Evolutionary conservation across 1,284 basidiomycete species (phyloP), one percentile per base, ranked within the genome.

Genomic region (Apiotrichum siamense): DNA sequence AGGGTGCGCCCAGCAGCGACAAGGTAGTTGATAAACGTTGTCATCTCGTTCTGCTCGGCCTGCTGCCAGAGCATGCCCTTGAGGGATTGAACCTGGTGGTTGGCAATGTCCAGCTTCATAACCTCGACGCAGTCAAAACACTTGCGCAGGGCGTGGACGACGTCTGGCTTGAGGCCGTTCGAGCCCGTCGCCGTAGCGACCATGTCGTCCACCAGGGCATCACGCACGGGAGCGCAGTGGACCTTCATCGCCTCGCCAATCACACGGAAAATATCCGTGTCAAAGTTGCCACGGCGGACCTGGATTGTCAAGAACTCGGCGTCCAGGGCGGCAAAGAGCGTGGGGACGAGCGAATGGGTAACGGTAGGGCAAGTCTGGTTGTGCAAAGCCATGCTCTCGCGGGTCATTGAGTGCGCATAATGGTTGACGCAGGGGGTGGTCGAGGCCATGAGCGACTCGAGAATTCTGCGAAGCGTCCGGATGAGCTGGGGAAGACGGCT

Each of bases 51-150:
- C 41, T 84, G 81, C 35, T 84, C 83, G 0, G 90, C 86, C 31
- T 85, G 84, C 55, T 85, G 82, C 61, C 89, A 80, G 54, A 96
- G 80, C 75, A 85, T 88, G 17, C 88, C 87, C 49, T 89, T 84
- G 17, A 92, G 79, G 26, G 87, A 84, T 68, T 91, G 86, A 20
- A 94, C 81, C 75, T 94, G 91, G 74, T 94, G 91, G 69, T 96
- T 96, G 35, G 91, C 90, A 60, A 94, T 90, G 72, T 96, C 91
- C 63, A 96, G 79, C 78, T 93, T 93, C 91, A 96, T 94, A 60
- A 92, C 79, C 76, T 96, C 91, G 47, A 93, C 78, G 54, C 94
- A 85, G 72, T 93, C 90, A 69, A 96, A 84, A 75, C 88, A 91
- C 78, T 85, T 80, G 52, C 86, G 80, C 54, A 94, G 79, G 12